Percentiles rank a stretch among this genome's conserved stretches.
phyloP scores from a whole-genome alignment of 164 flowering plant species.

The Brasenia schreberi region DNA sequence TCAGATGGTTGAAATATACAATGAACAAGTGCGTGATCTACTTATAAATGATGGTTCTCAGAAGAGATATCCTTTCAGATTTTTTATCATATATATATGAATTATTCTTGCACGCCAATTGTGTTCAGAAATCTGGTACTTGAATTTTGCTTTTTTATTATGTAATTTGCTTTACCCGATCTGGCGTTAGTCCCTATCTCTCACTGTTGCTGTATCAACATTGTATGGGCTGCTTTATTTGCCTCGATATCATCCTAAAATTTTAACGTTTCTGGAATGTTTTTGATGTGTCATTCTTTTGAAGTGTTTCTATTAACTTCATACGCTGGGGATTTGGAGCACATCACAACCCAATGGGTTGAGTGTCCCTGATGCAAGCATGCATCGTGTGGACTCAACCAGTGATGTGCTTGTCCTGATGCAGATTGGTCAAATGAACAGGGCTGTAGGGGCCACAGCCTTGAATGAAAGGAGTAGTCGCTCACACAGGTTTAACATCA shows the following conservation, averaged over 20 bases:
- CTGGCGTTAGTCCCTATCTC: no score
- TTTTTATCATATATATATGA: no score
- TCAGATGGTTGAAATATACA: conserved; percentile 94
- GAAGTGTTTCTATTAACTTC: conserved; percentile 37
- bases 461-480: conserved; percentile 93
- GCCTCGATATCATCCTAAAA: no score
- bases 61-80: conserved; percentile 66
- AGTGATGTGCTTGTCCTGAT: conserved; percentile 62
- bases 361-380: conserved; percentile 95
- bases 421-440: conserved; percentile 60
- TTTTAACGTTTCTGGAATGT: no score
- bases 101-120: no score
- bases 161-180: no score
- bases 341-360: conserved; percentile 64
- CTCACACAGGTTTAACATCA: conserved; percentile 66
- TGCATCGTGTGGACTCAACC: conserved; percentile 66
- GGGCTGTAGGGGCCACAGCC: conserved; percentile 93
- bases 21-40: conserved; percentile 94
- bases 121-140: no score
- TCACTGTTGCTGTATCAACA: no score
- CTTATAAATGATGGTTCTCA: conserved; percentile 46
- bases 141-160: no score
- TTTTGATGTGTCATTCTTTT: conserved; percentile 2
- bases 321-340: conserved; percentile 75
- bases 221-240: no score